Percentiles rank a stretch among this genome's conserved stretches.
Evolutionary conservation across 1,284 basidiomycete species (phyloP).

Genomic region (Sparassis latifolia): DNA sequence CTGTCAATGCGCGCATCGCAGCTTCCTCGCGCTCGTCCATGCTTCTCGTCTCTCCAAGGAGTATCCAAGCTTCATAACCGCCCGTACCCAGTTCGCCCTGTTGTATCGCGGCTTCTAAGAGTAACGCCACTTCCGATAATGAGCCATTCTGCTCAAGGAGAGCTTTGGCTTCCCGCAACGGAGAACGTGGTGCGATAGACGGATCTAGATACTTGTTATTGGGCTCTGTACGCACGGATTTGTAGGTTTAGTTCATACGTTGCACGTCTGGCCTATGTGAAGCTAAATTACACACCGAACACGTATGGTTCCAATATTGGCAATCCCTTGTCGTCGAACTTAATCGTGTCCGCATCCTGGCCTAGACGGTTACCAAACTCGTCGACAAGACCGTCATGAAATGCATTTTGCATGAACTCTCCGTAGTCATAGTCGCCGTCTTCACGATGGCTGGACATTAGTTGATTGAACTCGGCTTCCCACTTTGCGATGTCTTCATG

Average conservation of each 20-base stretch:
- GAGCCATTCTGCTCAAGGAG: slow-evolving; percentile 77
- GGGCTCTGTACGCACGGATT: slow-evolving; percentile 31
- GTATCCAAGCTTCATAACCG: slow-evolving; percentile 88
- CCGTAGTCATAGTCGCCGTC: slow-evolving; percentile 59
- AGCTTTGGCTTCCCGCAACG: slow-evolving; percentile 64
- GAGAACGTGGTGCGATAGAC: slow-evolving; percentile 43
- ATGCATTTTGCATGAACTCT: slow-evolving; percentile 52
- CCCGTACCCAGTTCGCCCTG: slow-evolving; percentile 71
- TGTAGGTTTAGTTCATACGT: background rate
- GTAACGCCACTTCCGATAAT: slow-evolving; percentile 75
- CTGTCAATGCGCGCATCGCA: slow-evolving; percentile 68
- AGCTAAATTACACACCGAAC: slow-evolving; percentile 54
- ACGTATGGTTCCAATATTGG: slow-evolving; percentile 64
- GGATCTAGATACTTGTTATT: slow-evolving; percentile 68
- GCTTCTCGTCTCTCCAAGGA: slow-evolving; percentile 89
- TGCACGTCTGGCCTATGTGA: background rate
- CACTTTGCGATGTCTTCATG: slow-evolving; percentile 73
- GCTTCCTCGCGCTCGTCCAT: slow-evolving; percentile 93
- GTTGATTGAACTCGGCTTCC: slow-evolving; percentile 85
- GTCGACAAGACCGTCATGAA: slow-evolving; percentile 48
- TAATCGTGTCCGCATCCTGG: slow-evolving; percentile 23
- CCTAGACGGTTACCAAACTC: slow-evolving; percentile 26
- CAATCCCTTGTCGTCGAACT: slow-evolving; percentile 68
- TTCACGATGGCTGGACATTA: slow-evolving; percentile 62
- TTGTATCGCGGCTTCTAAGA: slow-evolving; percentile 87